Evolutionary conservation across 2,329 filamentous ascomycete genomes (phyloP), one percentile per base, ranked within the genome.

Genomic region (Zasmidium angulare): DNA sequence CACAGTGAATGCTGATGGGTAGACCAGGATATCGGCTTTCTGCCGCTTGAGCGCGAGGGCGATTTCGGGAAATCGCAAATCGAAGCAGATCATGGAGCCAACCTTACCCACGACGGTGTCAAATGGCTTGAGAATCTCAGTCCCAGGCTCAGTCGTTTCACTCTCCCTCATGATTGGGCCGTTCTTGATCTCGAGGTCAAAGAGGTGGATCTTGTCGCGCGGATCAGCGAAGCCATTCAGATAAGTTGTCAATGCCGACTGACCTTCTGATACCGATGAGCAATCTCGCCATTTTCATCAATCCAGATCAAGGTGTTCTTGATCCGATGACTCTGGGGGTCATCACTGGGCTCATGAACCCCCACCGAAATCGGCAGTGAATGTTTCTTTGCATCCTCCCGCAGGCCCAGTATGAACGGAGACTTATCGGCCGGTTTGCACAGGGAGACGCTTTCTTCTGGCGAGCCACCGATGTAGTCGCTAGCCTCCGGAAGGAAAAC

Each of bases 401-500:
- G 86, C 1, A 97, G 83, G 2, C 92, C 92, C 0, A 82, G 77
- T 12, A 97, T 88, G 73, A 97, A 97, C 24, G 85, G 82, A 12
- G 86, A 91, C 21, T 81, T 78, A 1, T 81, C 73, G 43, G 88
- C 83, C 2, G 91, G 82, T 59, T 83, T 84, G 63, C 86, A 91
- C 10, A 97, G 86, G 3, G 84, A 81, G 9, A 92, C 76, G 0
- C 88, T 89, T 68, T 93, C 87, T 11, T 84, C 74, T 1, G 87
- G 80, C 0, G 86, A 87, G 1, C 83, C 80, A 20, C 86, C 89
- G 68, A 97, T 92, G 79, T 96, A 97, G 78, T 96, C 92, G 58
- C 86, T 86, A 22, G 93, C 93, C 82, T 97, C 93, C 12, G 93
- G 93, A 55, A 97, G 87, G 78, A 98, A 97, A 52, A 97, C 84